Evolutionary conservation across 75 land plant genomes (phyloP).

Genomic region (Pinus albicaulis): DNA sequence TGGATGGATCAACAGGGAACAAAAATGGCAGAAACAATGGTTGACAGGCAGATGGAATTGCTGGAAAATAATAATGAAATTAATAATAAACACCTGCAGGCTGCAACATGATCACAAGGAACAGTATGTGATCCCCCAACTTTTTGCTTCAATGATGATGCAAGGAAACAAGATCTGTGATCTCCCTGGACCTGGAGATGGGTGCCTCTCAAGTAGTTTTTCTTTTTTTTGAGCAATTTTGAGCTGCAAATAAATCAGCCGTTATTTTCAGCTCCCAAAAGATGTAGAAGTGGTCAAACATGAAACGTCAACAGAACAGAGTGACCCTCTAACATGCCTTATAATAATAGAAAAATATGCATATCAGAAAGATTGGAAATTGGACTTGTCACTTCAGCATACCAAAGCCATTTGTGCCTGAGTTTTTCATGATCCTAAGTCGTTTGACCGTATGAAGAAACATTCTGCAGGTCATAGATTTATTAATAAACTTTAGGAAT

Average conservation of each 20-base stretch:
- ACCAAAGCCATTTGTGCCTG: conserved; percentile 65
- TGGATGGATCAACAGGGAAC: too few species aligned
- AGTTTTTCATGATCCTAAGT: conserved; percentile 68
- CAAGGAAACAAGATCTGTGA: background rate
- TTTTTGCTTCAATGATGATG: background rate
- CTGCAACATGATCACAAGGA: too few species aligned
- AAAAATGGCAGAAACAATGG: too few species aligned
- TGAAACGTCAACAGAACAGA: background rate
- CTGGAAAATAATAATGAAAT: too few species aligned
- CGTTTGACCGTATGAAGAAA: conserved; percentile 65
- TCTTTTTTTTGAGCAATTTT: background rate
- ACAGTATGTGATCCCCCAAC: background rate
- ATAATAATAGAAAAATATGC: background rate
- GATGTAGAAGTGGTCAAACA: background rate
- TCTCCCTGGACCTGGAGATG: background rate
- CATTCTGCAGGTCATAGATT: conserved; percentile 43
- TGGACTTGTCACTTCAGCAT: conserved; percentile 6
- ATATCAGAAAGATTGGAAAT: background rate
- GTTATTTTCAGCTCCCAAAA: background rate
- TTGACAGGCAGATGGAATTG: too few species aligned
- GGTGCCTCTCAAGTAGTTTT: background rate
- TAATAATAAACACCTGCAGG: too few species aligned
- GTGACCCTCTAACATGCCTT: background rate
- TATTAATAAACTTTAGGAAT: background rate
- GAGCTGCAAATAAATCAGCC: background rate